Base-by-base conservation (phyloP, 2,329 filamentous ascomycete species). In the Hypoxylon rubiginosum region DNA sequence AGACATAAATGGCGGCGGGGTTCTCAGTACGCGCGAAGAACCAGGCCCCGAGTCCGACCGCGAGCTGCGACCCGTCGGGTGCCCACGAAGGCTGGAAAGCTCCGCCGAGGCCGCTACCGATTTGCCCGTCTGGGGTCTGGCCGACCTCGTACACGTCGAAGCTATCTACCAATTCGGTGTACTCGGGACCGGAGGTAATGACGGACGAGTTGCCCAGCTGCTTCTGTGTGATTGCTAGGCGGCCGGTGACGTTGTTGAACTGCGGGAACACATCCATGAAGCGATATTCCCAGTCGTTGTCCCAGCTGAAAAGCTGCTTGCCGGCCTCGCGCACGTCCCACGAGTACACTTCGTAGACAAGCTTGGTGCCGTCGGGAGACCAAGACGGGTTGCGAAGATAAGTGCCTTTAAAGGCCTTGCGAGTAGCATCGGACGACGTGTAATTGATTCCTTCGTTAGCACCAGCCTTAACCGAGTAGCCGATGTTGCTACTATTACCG, bases 221-320 rank as follows among this genome's bases (percentile, higher is more conserved):
- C 63, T 81, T 82, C 60, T 79, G 72, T 0, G 80, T 82, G 17
- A 79, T 76, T 11, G 74, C 77, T 8, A 62, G 28, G 6, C 41
- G 71, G 1, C 69, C 55, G 49, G 68, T 58, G 62, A 54, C 46
- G 60, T 62, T 50, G 8, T 70, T 73, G 15, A 79, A 66, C 48
- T 76, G 70, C 0, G 81, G 80, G 70, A 82, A 82, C 2, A 82
- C 79, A 56, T 82, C 80, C 48, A 76, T 81, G 73, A 80, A 80
- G 19, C 79, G 77, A 63, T 82, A 82, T 4, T 82, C 81, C 76
- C 76, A 82, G 4, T 80, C 77, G 6, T 45, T 36, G 45, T 82
- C 78, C 75, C 76, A 82, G 65, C 75, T 78, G 66, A 78, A 82
- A 5, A 82, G 73, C 45, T 72, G 45, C 68, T 79, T 79, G 10